Evolutionary conservation across 1,139 yeast species (phyloP), one percentile per base, ranked within the genome.

Genomic region (Arxiozyma telluris): DNA sequence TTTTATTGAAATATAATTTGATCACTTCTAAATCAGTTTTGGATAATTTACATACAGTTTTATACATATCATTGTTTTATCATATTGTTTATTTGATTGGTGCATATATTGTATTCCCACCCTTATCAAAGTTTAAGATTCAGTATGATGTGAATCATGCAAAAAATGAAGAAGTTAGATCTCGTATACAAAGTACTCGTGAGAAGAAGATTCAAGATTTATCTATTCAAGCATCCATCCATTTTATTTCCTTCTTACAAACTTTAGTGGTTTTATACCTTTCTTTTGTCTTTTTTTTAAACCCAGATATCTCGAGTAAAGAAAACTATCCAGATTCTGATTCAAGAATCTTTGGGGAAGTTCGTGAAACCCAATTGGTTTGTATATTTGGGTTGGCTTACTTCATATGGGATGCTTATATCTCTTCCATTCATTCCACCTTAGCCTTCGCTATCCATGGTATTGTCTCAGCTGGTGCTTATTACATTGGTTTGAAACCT

Each of bases 391-490:
- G 96, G 6, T 66, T 79, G 34, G 96, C 96, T 1, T 93, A 93
- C 73, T 93, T 93, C 67, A 62, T 88, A n/a, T 93, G 98, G 98
- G 98, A 93, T 68, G 69, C 85, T 27, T 69, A 75, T 55, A 82
- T 88, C 57, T 89, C 96, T 52, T 50, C 78, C 9, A 68, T 72
- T 51, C 80, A 86, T 71, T 78, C 81, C 54, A 70, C 77, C 9
- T 71, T 82, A 59, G 95, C 96, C 18, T 93, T 91, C 66, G 77
- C 87, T 58, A 70, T 90, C 57, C 98, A 93, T 67, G 98, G 96
- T 1, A 61, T 86, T 47, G 87, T 93, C 17, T 93, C 97, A 0
- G 74, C 89, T 53, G 75, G 78, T 57, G 96, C 89, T 48, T 90
- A 87, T 67, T 71, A 73, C 30, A 78, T 82, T 61, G 80, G 84